Evolutionary conservation across 768 basidiomycete genomes (phyloP), one percentile per base, ranked within the genome.

Genomic region (Russula compacta): DNA sequence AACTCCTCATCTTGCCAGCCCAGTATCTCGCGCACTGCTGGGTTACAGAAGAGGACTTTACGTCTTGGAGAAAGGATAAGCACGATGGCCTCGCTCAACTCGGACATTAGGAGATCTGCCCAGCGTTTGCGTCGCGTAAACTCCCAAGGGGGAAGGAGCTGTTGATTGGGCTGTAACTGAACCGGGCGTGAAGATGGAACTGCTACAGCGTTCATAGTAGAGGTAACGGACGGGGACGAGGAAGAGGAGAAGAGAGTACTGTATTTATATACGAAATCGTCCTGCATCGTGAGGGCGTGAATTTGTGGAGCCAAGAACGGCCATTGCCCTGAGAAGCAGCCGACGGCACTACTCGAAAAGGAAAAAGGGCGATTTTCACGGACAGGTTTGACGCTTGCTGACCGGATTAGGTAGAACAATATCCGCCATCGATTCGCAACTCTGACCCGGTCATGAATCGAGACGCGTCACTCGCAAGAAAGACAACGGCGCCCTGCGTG

Each of bases 371-470:
- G 61, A 58, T 62, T 62, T 62, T 29, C 46, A 36, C 51, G 44
- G 51, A 61, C 50, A 6, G 0, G 12, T 47, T 44, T 35, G 43
- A 17, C 53, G 32, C 33, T 5, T 7, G 19, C 4, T n/a, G 1
- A 38, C 12, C 24, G 7, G 32, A 35, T 72, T 75, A 90, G 65
- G 88, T 76, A 46, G 77, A 68, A 71, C 89, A 91, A 74, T 95
- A 95, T 6, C 93, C 93, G 19, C 94, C 94, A 68, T 98, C 95
- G 49, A 97, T 83, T 9, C 86, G 84, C 59, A 92, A 74, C 67
- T 92, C 92, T 17, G 87, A 75, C 9, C 93, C 94, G 3, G 95
- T 95, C 78, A 92, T 86, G 73, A 94, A 98, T 58, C 81, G 83
- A 54, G 88, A 89, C 6, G 93, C 92, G 71, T 97, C 94, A 64